Evolutionary conservation across 352 stramenopile genomes (phyloP).

Genomic region (Globisporangium irregulare): DNA sequence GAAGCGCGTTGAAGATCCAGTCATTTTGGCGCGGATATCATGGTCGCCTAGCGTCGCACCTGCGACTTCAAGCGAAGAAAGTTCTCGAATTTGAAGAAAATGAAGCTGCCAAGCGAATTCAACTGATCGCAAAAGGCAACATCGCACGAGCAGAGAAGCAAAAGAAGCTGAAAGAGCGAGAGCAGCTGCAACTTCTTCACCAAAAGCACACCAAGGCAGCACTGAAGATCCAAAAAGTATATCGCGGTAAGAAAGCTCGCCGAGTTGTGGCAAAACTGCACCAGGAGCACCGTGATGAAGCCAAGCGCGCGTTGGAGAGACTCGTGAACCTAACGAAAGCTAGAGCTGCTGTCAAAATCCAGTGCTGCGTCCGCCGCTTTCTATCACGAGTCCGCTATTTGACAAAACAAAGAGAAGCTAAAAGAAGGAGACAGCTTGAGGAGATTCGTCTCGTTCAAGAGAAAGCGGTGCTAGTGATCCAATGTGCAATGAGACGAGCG

Average conservation of each 20-base stretch:
- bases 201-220: constrained; percentile 37
- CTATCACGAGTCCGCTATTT: constrained; percentile 39
- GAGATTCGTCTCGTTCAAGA: constrained; percentile 32
- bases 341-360: constrained; percentile 63
- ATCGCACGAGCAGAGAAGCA: constrained; percentile 37
- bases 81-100: constrained; percentile 53
- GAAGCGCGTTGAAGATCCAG: constrained; percentile 72
- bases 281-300: constrained; percentile 40
- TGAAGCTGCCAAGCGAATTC: constrained; percentile 56
- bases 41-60: constrained; percentile 51
- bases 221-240: constrained; percentile 60
- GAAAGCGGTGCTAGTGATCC: constrained; percentile 59
- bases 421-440: constrained; percentile 24
- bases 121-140: constrained; percentile 51
- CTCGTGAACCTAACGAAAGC: constrained; percentile 59
- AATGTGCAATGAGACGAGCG: constrained; percentile 52
- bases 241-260: constrained; percentile 54
- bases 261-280: constrained; percentile 31
- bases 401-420: constrained; percentile 28
- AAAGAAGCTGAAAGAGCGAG: constrained; percentile 27
- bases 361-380: constrained; percentile 60
- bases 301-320: constrained; percentile 47
- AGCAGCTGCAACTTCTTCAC: constrained; percentile 23
- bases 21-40: constrained; percentile 73
- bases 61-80: constrained; percentile 49